Conservation (phyloP, 163 green algal species). For the Volvox carteri region DNA sequence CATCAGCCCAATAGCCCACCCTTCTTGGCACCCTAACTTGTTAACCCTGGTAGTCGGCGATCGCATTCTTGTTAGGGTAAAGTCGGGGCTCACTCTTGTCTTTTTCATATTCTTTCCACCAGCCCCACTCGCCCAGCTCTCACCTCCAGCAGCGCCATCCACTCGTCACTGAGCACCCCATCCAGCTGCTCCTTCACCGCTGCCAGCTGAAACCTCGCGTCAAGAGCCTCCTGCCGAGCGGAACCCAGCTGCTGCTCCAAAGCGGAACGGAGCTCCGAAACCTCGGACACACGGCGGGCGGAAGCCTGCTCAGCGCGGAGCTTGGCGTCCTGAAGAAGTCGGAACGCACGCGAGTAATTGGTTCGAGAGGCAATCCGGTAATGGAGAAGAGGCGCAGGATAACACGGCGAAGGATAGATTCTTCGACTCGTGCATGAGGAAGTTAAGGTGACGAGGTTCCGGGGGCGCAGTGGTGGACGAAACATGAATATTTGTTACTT, state of each 20-base stretch:
- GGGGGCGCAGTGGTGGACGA: too few species aligned
- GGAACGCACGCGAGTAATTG: too few species aligned
- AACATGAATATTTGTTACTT: too few species aligned
- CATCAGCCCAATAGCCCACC: too few species aligned
- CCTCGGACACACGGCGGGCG: conserved; percentile 42
- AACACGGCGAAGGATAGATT: not conserved
- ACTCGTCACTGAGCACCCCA: conserved; percentile 18
- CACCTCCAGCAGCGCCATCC: conserved; percentile 32
- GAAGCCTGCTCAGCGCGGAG: conserved; percentile 25
- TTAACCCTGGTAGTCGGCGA: too few species aligned
- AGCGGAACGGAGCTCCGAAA: conserved; percentile 47
- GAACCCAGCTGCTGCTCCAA: conserved; percentile 47
- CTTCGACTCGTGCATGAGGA: too few species aligned
- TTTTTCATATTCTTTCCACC: too few species aligned
- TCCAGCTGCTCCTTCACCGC: conserved; percentile 44
- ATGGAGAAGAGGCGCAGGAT: not conserved
- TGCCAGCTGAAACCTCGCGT: conserved; percentile 30
- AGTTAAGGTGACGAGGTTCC: not conserved
- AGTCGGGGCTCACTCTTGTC: too few species aligned
- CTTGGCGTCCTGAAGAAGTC: conserved; percentile 12
- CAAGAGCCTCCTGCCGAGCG: conserved; percentile 47
- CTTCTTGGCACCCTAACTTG: too few species aligned
- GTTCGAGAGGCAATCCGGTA: too few species aligned
- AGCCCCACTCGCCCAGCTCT: not conserved
- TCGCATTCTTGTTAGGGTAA: too few species aligned